A percentile compares a stretch with the other conserved stretches of the same genome.
phyloP scores from a whole-genome alignment of 2,329 filamentous ascomycete species.

The Alternaria solani region DNA sequence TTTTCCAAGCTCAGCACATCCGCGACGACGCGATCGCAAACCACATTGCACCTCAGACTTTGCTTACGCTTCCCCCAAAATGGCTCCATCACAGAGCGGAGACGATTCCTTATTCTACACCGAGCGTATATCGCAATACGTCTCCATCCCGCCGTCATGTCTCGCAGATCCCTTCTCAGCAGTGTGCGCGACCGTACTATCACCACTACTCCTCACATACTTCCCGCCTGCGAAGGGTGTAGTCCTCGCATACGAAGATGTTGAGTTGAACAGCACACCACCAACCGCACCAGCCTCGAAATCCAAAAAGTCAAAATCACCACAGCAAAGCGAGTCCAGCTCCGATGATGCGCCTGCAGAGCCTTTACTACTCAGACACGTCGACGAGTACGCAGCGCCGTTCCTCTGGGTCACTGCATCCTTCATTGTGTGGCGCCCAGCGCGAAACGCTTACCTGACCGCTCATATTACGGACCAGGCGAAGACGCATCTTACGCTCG shows the following conservation, averaged over 20 bases:
- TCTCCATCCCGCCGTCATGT: conserved; percentile 75
- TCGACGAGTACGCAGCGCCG: conserved; percentile 79
- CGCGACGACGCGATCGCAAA: conserved; percentile 28
- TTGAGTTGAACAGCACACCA: conserved; percentile 69
- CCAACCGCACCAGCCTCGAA: conserved; percentile 3
- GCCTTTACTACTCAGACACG: conserved; percentile 32
- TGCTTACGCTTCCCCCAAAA: conserved; percentile 17
- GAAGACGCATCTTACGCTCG: conserved; percentile 85
- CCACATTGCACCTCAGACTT: conserved; percentile 7
- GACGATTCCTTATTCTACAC: conserved; percentile 68
- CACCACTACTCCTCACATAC: conserved; percentile 78
- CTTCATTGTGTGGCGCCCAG: conserved; percentile 82
- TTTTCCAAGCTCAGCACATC: conserved; percentile 32
- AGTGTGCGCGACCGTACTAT: conserved; percentile 76
- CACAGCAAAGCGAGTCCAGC: conserved; percentile 14
- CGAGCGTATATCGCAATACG: conserved; percentile 81
- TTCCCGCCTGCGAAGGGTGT: conserved; percentile 76
- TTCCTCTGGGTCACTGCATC: conserved; percentile 91
- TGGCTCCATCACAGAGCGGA: conserved; percentile 35
- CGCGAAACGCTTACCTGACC: conserved; percentile 75
- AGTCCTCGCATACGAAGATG: conserved; percentile 76
- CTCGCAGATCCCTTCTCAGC: conserved; percentile 75
- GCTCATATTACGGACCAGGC: conserved; percentile 86
- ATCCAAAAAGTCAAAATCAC: conserved; percentile 13
- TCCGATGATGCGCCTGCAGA: conserved; percentile 8